Evolutionary conservation across 345 rosid species (phyloP).

Genomic region (Salix arbutifolia): DNA sequence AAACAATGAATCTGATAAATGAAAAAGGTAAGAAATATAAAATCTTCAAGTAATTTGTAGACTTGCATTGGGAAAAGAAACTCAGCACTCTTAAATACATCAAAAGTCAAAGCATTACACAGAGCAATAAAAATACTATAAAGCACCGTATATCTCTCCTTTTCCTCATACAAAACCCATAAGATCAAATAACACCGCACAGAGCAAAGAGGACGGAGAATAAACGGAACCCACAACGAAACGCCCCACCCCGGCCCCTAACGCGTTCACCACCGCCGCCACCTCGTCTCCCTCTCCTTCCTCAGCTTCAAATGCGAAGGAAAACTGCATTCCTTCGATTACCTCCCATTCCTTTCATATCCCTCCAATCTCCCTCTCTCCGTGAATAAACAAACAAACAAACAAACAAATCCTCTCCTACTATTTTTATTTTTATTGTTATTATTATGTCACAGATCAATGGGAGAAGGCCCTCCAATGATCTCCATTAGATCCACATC

Average conservation of each 20-base stretch:
- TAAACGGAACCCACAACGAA: background rate
- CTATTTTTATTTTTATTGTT: background rate
- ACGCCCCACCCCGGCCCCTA: background rate
- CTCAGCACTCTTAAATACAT: background rate
- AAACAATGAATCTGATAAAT: too few species aligned
- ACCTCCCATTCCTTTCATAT: background rate
- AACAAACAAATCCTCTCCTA: background rate
- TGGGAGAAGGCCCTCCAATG: constrained; percentile 1
- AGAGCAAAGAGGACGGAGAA: background rate
- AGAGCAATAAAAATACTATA: background rate
- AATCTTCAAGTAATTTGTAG: too few species aligned
- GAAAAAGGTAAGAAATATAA: too few species aligned
- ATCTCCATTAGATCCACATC: constrained; percentile 2
- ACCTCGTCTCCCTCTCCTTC: background rate
- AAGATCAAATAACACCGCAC: background rate
- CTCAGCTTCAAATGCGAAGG: background rate
- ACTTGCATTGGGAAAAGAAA: background rate
- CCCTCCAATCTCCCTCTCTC: background rate
- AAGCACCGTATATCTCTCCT: background rate
- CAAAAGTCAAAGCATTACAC: constrained; percentile 2
- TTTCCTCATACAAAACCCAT: background rate
- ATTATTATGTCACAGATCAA: constrained; percentile 23
- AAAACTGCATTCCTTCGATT: background rate
- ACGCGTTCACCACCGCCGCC: constrained; percentile 17
- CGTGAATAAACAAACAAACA: background rate